Evolutionary conservation across 768 basidiomycete genomes (phyloP).

Genomic region (Mycena epipterygia): DNA sequence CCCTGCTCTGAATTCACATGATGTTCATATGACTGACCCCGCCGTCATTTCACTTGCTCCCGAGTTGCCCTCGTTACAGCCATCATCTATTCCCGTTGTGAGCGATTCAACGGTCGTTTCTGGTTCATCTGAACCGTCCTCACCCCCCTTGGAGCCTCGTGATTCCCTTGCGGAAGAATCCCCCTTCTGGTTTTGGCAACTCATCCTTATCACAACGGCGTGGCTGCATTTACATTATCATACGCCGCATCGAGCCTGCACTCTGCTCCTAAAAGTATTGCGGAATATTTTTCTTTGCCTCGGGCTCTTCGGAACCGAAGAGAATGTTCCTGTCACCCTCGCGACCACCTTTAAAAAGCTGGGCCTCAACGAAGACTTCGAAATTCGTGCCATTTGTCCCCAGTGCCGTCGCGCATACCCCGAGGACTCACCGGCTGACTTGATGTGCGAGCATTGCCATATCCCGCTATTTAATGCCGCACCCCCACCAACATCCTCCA

Average conservation of each 20-base stretch:
- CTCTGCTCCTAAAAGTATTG: too few relatives aligned
- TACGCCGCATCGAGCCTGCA: too few relatives aligned
- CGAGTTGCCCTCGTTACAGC: too few relatives aligned
- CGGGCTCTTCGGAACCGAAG: background rate
- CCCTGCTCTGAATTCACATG: too few relatives aligned
- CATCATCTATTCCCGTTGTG: too few relatives aligned
- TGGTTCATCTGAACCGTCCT: too few relatives aligned
- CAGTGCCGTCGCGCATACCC: conserved; percentile 13
- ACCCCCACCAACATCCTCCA: background rate
- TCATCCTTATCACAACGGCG: conserved; percentile 3
- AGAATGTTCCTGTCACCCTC: conserved; percentile 16
- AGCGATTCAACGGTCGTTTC: too few relatives aligned
- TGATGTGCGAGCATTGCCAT: background rate
- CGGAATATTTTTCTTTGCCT: too few relatives aligned
- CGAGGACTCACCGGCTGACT: background rate
- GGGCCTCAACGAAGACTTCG: too few relatives aligned
- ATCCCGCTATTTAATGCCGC: conserved; percentile 3
- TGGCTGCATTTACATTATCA: too few relatives aligned
- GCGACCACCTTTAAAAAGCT: conserved; percentile 7
- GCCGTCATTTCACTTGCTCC: too few relatives aligned
- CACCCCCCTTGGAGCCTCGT: background rate
- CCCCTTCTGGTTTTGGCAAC: conserved; percentile 6
- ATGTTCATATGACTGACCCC: too few relatives aligned
- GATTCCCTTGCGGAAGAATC: background rate
- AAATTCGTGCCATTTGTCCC: background rate